phyloP scores from a whole-genome alignment of 768 basidiomycete genomes.

The Kwoniella mangroviensis region DNA sequence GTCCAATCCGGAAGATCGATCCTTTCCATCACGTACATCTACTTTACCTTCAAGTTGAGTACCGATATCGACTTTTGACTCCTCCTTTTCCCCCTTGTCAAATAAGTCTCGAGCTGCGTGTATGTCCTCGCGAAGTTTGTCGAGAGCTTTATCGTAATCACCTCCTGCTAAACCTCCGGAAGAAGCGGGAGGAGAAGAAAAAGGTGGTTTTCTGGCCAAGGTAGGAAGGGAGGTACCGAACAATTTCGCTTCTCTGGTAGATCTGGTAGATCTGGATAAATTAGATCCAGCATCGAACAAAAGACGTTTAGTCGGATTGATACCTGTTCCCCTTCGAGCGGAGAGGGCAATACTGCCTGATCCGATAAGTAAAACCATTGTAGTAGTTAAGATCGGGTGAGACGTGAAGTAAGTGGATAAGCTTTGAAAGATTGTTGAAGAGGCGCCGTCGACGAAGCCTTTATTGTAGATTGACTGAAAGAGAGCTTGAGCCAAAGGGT shows the following conservation, averaged over 20 bases:
- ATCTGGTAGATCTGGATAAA: not conserved
- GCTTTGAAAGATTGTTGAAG: not conserved
- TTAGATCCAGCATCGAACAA: not conserved
- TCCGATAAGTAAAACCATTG: not conserved
- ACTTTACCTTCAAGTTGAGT: not conserved
- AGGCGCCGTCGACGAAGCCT: slow-evolving; percentile 11
- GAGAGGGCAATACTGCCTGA: not conserved
- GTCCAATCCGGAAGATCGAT: not conserved
- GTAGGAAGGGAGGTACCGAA: not conserved
- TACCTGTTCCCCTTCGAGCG: not conserved
- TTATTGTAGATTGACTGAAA: slow-evolving; percentile 19
- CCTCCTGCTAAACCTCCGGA: too few species aligned
- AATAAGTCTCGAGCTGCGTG: not conserved
- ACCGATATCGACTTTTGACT: not conserved
- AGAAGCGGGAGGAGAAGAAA: too few species aligned
- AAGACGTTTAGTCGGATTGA: not conserved
- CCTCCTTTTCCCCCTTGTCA: not conserved
- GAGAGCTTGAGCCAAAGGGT: slow-evolving; percentile 17
- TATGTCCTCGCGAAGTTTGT: not conserved
- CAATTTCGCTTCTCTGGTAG: not conserved
- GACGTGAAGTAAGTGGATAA: not conserved
- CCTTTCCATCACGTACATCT: not conserved
- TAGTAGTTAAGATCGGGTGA: not conserved
- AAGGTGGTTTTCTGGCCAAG: not conserved
- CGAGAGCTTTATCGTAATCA: not conserved